phyloP scores from a whole-genome alignment of 2,329 filamentous ascomycete genomes.

The Dothideomycetes sp. region DNA sequence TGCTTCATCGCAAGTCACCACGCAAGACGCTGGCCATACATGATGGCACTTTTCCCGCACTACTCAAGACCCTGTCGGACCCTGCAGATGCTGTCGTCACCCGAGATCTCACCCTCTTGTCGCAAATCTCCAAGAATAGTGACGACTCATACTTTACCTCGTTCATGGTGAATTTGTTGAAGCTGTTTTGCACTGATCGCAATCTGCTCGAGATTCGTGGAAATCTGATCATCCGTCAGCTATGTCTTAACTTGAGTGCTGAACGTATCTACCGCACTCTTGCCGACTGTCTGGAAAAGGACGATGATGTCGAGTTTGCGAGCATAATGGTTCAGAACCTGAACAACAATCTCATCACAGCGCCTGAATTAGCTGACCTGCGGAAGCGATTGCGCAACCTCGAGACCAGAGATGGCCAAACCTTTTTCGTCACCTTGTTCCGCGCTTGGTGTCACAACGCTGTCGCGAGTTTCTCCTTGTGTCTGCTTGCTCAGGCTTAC shows the following conservation, averaged over 20 bases:
- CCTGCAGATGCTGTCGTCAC: conserved; percentile 93
- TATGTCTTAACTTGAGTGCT: conserved; percentile 85
- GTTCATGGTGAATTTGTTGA: conserved; percentile 94
- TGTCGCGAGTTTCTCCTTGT: conserved; percentile 93
- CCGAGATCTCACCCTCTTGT: conserved; percentile 83
- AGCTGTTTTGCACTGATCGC: conserved; percentile 90
- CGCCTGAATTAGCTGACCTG: conserved; percentile 83
- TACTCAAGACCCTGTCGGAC: conserved; percentile 93
- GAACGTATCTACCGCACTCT: conserved; percentile 93
- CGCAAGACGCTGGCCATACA: conserved; percentile 84
- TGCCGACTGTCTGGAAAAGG: conserved; percentile 92
- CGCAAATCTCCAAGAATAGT: conserved; percentile 91
- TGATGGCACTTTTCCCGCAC: conserved; percentile 89
- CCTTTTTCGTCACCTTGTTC: conserved; percentile 89
- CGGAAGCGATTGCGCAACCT: conserved; percentile 83
- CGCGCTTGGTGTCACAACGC: conserved; percentile 98
- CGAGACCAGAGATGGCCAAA: conserved; percentile 87
- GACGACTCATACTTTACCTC: conserved; percentile 96
- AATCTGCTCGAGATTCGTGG: conserved; percentile 84
- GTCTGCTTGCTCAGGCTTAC: conserved; percentile 90
- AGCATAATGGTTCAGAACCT: conserved; percentile 99
- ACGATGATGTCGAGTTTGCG: conserved; percentile 96
- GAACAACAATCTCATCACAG: conserved; percentile 98
- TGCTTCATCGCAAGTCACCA: conserved; percentile 92
- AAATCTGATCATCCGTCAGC: conserved; percentile 90